A percentile compares a stretch with the other conserved stretches of the same genome.
Evolutionary conservation across 202 grass and related monocot species (phyloP).

Genomic region (Setaria italica): DNA sequence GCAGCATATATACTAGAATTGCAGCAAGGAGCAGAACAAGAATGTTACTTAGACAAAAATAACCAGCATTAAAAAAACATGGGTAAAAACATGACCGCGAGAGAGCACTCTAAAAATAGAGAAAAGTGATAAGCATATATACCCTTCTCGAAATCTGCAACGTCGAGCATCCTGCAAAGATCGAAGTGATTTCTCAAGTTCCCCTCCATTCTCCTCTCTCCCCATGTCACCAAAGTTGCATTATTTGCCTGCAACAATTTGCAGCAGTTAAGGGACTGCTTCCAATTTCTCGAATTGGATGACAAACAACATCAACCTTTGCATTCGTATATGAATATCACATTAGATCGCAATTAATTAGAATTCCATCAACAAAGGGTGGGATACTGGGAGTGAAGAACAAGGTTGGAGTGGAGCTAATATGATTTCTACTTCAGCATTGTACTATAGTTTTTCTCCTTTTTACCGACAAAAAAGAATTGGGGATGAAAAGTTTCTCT

Average conservation of each 20-base stretch:
- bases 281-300: too few relatives aligned
- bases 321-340: not conserved
- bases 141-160: conserved; percentile 84
- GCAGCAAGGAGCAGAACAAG: not conserved
- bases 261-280: not conserved
- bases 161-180: conserved; percentile 75
- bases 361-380: not conserved
- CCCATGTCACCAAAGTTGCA: conserved; percentile 65
- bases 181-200: conserved; percentile 90
- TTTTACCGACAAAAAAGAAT: too few relatives aligned
- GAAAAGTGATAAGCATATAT: conserved; percentile 10
- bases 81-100: not conserved
- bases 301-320: not conserved
- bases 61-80: not conserved
- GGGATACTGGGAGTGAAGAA: not conserved
- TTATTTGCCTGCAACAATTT: conserved; percentile 67
- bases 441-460: not conserved
- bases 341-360: not conserved
- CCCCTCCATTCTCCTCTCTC: conserved; percentile 67
- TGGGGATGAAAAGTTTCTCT: too few relatives aligned
- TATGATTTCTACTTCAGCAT: not conserved
- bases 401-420: not conserved
- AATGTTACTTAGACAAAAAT: not conserved
- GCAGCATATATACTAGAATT: not conserved
- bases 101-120: not conserved